These are phyloP conservation scores for Eremothecium coryli DNA, from an alignment of 1,139 yeast genomes.

Conservation along the genomic window DNA sequence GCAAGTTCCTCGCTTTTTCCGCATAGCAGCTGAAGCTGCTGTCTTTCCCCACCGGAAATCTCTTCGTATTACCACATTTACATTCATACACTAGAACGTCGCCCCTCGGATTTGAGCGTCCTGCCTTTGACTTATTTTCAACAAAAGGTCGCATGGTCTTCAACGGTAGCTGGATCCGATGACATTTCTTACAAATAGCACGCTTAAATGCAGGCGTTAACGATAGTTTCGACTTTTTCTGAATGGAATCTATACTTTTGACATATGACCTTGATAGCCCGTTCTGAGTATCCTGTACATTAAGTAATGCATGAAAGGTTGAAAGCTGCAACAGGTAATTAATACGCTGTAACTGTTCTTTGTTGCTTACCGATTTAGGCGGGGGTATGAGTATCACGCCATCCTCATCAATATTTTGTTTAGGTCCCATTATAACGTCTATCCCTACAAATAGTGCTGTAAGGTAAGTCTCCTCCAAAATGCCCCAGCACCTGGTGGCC, in stretches of 20 bases:
- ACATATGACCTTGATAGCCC: conserved; percentile 20
- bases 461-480: too few relatives aligned
- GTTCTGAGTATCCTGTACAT: conserved; percentile 8
- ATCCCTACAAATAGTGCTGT: too few relatives aligned
- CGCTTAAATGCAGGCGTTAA: conserved; percentile 25
- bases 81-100: conserved; percentile 19
- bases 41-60: conserved; percentile 21
- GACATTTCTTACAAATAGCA: conserved; percentile 24
- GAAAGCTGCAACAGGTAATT: conserved; percentile 27
- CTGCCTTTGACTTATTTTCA: conserved; percentile 7
- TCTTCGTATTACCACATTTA: conserved; percentile 20
- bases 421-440: too few relatives aligned
- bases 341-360: conserved; percentile 26
- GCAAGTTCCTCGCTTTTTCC: conserved; percentile 18
- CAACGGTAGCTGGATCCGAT: conserved; percentile 17
- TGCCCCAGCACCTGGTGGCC: too few relatives aligned
- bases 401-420: conserved; percentile 13
- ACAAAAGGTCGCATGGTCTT: conserved; percentile 9
- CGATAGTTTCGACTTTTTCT: conserved; percentile 23
- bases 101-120: conserved; percentile 7
- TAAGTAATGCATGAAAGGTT: conserved; percentile 13
- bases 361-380: conserved; percentile 20
- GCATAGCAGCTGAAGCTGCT: conserved; percentile 17
- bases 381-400: conserved; percentile 17
- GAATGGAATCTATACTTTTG: conserved; percentile 20